Percentiles rank a stretch among this genome's conserved stretches.
Evolutionary conservation across 768 basidiomycete species (phyloP).

Genomic region (Trametes cinnabarina): DNA sequence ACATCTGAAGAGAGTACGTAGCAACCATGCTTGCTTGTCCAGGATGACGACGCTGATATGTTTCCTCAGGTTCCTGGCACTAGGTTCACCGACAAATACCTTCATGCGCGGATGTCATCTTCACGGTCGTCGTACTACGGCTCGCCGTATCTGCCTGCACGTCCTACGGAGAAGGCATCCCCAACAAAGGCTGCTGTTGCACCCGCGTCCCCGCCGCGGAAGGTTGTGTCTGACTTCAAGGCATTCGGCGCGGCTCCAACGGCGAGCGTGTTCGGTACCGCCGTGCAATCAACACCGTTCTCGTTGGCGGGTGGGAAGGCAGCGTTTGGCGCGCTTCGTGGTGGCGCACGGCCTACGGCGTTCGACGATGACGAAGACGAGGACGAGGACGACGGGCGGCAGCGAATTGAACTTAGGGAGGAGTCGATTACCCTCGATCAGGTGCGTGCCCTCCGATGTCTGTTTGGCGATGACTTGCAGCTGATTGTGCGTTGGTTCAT

Average conservation of each 20-base stretch:
- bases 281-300: slow-evolving; percentile 78
- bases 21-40: neutral
- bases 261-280: slow-evolving; percentile 80
- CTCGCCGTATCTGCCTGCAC: slow-evolving; percentile 45
- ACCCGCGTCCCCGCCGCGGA: slow-evolving; percentile 71
- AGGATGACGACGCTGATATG: neutral
- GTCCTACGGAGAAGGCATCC: slow-evolving; percentile 31
- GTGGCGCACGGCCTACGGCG: slow-evolving; percentile 35
- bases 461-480: neutral
- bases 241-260: slow-evolving; percentile 75
- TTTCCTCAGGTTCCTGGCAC: slow-evolving; percentile 78
- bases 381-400: slow-evolving; percentile 53
- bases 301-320: slow-evolving; percentile 77
- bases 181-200: slow-evolving; percentile 24
- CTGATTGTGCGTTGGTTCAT: neutral
- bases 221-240: slow-evolving; percentile 86
- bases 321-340: slow-evolving; percentile 78
- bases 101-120: slow-evolving; percentile 64
- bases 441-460: slow-evolving; percentile 46
- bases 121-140: slow-evolving; percentile 51
- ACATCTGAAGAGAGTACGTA: slow-evolving; percentile 70
- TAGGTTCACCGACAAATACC: slow-evolving; percentile 95
- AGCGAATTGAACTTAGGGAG: slow-evolving; percentile 75
- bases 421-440: slow-evolving; percentile 92
- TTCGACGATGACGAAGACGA: slow-evolving; percentile 71